Evolutionary conservation across 805 yeast species (phyloP), one percentile per base, ranked within the genome.

Genomic region (Candida qinlingensis): DNA sequence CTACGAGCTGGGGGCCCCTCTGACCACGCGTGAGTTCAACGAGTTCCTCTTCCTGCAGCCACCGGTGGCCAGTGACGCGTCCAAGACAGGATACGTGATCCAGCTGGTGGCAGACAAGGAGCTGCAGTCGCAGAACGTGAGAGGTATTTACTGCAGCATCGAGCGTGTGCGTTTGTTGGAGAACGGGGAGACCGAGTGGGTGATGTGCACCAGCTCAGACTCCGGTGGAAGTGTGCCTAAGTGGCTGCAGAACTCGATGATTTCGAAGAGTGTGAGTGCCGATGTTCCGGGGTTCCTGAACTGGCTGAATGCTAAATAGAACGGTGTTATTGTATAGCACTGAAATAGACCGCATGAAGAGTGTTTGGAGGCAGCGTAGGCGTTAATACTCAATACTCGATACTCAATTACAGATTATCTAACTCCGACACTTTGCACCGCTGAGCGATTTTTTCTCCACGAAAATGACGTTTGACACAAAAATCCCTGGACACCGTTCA

Each of bases 211-310:
- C 1, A 49, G 62, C 7, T 64, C 70, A 47, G 72, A 71, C 52
- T 68, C 72, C 26, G 72, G 72, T 37, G 75, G 75, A 1, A 59
- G 61, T 42, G 65, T 71, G 6, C 75, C 75, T 7, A 61, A 65
- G 44, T 69, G 69, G 66, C 29, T 71, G 12, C 75, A 71, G 48
- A 68, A 67, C 52, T 55, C 68, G 9, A 66, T 68, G 51, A 68
- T 71, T 42, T 66, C 70, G 7, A 69, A 67, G 47, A 64, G 68
- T 26, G 68, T 71, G 10, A 60, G 69, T 26, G 59, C 63, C 12
- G 75, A 71, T 51, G 73, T 71, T 2, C 73, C 74, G 5, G 57
- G 59, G 11, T 63, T 70, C 44, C 50, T 70, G 10, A 55, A 58
- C 39, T 65, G 63, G 63, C 28, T 59, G 27, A 41, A 44, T 11